These are phyloP conservation scores for Clonostachys chloroleuca DNA, from an alignment of 2,329 filamentous ascomycete species.

Conservation along the genomic window DNA sequence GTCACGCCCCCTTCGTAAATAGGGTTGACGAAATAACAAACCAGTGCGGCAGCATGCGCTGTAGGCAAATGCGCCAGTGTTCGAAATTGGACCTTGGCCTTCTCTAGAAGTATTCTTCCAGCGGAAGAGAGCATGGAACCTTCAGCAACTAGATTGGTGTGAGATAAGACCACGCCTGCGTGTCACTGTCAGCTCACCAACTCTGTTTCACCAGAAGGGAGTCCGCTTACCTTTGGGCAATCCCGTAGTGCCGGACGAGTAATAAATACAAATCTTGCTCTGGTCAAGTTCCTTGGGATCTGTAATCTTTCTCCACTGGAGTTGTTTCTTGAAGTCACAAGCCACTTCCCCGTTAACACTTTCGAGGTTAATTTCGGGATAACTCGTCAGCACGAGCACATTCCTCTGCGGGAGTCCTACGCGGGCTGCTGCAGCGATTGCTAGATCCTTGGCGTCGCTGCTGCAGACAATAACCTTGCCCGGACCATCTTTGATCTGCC, in stretches of 20 bases:
- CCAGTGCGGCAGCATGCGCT: slow-evolving; percentile 40
- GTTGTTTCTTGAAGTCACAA: slow-evolving; percentile 22
- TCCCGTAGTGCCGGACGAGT: slow-evolving; percentile 45
- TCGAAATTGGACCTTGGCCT: slow-evolving; percentile 15
- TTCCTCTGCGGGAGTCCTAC: slow-evolving; percentile 34
- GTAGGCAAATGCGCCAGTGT: slow-evolving; percentile 37
- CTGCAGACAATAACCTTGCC: slow-evolving; percentile 37
- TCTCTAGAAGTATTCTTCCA: slow-evolving; percentile 18
- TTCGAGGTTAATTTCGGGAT: slow-evolving; percentile 15
- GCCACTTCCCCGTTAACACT: slow-evolving; percentile 12
- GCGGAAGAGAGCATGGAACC: slow-evolving; percentile 19
- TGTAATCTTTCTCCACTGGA: slow-evolving; percentile 51
- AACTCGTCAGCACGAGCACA: slow-evolving; percentile 45
- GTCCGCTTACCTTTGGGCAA: slow-evolving; percentile 36
- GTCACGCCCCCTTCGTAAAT: slow-evolving; percentile 37
- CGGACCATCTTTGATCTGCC: slow-evolving; percentile 32
- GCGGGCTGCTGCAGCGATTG: slow-evolving; percentile 41
- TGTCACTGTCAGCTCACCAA: background rate
- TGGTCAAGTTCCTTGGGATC: slow-evolving; percentile 36
- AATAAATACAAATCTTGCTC: slow-evolving; percentile 41
- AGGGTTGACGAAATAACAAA: slow-evolving; percentile 34
- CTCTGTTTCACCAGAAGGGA: background rate
- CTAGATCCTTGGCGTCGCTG: slow-evolving; percentile 38
- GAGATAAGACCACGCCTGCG: slow-evolving; percentile 35
- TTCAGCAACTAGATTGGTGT: slow-evolving; percentile 35